phyloP scores from a whole-genome alignment of 306 rosid species.

The Cicer bijugum region DNA sequence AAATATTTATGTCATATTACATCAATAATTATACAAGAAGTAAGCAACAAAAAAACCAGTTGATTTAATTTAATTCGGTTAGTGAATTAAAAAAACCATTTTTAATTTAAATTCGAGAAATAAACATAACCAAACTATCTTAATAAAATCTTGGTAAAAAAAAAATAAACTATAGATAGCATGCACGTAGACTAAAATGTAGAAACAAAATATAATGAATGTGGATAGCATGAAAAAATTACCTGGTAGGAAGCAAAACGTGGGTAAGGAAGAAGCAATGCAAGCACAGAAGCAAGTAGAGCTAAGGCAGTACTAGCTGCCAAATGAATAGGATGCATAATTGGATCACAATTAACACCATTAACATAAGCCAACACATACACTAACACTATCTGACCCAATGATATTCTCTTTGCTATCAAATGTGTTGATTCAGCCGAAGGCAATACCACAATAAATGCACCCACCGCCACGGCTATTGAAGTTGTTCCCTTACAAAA shows the following conservation, averaged over 20 bases:
- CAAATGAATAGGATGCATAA: constrained; percentile 69
- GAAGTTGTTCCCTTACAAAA: constrained; percentile 51
- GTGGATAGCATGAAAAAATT: neutral
- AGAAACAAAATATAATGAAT: neutral
- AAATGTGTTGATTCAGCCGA: constrained; percentile 50
- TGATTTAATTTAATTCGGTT: too few species aligned
- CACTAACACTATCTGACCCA: constrained; percentile 70
- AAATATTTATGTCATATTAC: too few species aligned
- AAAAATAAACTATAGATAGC: too few species aligned
- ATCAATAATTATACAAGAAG: too few species aligned
- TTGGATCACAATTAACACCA: constrained; percentile 44
- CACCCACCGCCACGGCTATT: constrained; percentile 56
- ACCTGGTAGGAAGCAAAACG: constrained; percentile 37
- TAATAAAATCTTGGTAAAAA: too few species aligned
- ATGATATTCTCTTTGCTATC: constrained; percentile 62
- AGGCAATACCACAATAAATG: constrained; percentile 66
- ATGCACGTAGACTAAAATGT: too few species aligned
- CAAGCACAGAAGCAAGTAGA: constrained; percentile 64
- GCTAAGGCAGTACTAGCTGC: constrained; percentile 69
- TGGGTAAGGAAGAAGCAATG: constrained; percentile 69
- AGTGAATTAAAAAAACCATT: too few species aligned
- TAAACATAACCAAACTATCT: too few species aligned
- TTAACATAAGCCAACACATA: constrained; percentile 52
- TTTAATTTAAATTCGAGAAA: too few species aligned
- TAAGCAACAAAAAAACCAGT: too few species aligned